Conservation (phyloP, 2,329 filamentous ascomycete species). For the Aspergillus thermomutatus region DNA sequence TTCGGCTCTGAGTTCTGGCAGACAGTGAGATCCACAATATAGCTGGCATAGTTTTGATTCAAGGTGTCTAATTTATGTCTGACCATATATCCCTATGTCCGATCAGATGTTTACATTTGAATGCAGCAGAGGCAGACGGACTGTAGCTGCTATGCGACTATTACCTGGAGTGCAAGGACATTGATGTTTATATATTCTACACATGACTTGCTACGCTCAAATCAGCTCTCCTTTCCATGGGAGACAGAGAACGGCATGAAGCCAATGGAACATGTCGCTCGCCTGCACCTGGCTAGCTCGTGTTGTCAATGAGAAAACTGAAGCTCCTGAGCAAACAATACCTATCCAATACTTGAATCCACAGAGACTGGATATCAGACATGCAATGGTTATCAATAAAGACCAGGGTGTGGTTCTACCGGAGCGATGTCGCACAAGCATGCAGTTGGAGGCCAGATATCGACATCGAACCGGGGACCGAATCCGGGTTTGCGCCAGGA, state of each 20-base stretch:
- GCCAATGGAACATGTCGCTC: too few species aligned
- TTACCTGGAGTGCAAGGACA: background rate
- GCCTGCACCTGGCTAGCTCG: too few species aligned
- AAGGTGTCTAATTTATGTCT: background rate
- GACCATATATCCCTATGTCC: background rate
- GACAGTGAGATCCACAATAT: background rate
- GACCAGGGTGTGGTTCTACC: background rate
- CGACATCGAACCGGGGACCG: background rate
- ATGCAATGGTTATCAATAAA: background rate
- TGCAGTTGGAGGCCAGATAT: background rate
- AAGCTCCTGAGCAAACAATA: background rate
- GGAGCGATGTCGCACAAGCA: background rate
- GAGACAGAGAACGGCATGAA: background rate
- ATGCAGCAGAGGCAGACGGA: background rate
- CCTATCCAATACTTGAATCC: background rate
- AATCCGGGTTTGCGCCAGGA: background rate
- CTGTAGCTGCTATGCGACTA: background rate
- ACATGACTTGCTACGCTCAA: background rate
- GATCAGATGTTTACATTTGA: too few species aligned
- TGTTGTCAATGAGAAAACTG: too few species aligned
- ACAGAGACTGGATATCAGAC: background rate
- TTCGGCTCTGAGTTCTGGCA: background rate
- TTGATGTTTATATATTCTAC: background rate
- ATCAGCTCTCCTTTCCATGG: background rate
- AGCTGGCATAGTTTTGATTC: background rate